Evolutionary conservation across 2,329 filamentous ascomycete genomes (phyloP).

Genomic region (Aspergillus aculeatinus): DNA sequence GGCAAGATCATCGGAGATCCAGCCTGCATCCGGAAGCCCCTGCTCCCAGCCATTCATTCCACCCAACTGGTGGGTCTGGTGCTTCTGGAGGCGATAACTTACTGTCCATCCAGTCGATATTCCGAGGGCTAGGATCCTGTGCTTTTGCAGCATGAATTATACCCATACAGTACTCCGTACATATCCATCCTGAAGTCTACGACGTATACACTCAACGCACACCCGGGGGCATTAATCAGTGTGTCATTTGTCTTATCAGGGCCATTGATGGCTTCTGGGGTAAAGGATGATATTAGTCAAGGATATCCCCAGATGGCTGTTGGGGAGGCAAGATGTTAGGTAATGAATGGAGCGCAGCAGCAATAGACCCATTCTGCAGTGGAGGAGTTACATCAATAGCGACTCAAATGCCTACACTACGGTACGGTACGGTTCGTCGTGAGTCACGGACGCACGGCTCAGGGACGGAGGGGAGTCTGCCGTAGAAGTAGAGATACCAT

Average conservation of each 20-base stretch:
- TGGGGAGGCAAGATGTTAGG: background rate
- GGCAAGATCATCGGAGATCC: background rate
- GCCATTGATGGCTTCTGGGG: background rate
- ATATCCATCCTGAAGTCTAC: background rate
- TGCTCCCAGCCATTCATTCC: background rate
- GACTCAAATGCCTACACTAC: background rate
- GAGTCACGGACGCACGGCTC: background rate
- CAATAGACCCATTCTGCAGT: background rate
- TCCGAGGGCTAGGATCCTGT: too few relatives aligned
- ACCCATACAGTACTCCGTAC: too few relatives aligned
- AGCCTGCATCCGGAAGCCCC: background rate
- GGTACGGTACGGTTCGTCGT: background rate
- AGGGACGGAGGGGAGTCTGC: background rate
- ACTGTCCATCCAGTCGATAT: too few relatives aligned
- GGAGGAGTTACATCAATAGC: conserved; percentile 4
- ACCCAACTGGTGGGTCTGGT: background rate
- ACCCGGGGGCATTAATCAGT: background rate
- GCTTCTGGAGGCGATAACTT: too few relatives aligned
- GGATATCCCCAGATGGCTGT: background rate
- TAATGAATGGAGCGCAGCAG: background rate
- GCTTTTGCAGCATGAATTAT: too few relatives aligned
- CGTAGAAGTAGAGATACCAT: too few relatives aligned
- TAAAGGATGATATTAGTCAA: background rate
- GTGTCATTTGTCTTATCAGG: background rate
- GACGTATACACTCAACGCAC: background rate